Evolutionary conservation across 768 basidiomycete species (phyloP).

Genomic region (Astraeus odoratus): DNA sequence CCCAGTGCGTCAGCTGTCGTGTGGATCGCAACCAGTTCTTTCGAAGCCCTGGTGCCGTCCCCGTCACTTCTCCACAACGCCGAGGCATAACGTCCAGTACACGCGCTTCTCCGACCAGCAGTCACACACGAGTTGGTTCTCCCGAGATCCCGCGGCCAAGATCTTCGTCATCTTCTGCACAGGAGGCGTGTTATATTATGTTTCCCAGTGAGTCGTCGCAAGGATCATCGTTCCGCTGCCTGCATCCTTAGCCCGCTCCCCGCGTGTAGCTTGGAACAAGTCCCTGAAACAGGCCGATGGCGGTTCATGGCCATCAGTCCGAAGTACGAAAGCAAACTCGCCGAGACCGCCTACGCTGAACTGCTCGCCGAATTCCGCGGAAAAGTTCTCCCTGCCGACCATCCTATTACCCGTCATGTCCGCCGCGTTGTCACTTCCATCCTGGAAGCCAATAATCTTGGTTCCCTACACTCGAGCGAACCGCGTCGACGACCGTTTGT

Average conservation of each 20-base stretch:
- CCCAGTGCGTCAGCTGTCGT: too few species aligned
- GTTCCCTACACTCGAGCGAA: constrained; percentile 34
- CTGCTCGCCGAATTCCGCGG: constrained; percentile 46
- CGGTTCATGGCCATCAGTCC: constrained; percentile 78
- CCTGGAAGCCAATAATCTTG: constrained; percentile 66
- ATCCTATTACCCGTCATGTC: constrained; percentile 63
- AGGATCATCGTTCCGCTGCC: neutral
- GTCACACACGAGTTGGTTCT: neutral
- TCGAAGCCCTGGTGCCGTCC: neutral
- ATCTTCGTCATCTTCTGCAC: constrained; percentile 15
- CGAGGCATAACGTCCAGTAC: constrained; percentile 18
- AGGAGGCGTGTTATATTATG: constrained; percentile 19
- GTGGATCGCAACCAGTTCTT: neutral
- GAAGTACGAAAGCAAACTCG: constrained; percentile 49
- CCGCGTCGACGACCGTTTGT: constrained; percentile 2
- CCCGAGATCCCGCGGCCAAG: constrained; percentile 9
- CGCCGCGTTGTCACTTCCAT: constrained; percentile 61
- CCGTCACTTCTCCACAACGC: constrained; percentile 17
- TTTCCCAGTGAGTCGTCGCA: constrained; percentile 21
- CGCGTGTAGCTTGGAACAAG: constrained; percentile 62
- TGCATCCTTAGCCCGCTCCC: neutral
- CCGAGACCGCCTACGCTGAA: constrained; percentile 32
- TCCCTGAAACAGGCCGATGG: constrained; percentile 82
- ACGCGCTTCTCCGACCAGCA: constrained; percentile 19
- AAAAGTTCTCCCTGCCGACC: constrained; percentile 56